phyloP scores from a whole-genome alignment of 805 yeast genomes.

The Kuraishia borneana region DNA sequence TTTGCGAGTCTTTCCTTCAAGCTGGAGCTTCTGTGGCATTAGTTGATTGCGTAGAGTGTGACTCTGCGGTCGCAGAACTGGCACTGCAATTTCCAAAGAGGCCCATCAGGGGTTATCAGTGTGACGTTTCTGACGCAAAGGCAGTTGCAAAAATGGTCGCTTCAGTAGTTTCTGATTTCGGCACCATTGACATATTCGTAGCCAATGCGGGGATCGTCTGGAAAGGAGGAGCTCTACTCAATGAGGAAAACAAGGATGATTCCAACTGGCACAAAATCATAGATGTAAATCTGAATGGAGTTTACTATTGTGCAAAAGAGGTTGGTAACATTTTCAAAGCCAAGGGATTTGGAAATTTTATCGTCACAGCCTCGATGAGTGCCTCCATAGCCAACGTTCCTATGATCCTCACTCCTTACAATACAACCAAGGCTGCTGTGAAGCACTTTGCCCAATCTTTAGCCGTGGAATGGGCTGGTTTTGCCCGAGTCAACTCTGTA shows the following conservation, averaged over 20 bases:
- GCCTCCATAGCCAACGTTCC: constrained; percentile 45
- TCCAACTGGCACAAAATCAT: constrained; percentile 27
- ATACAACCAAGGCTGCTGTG: constrained; percentile 39
- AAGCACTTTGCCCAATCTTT: constrained; percentile 35
- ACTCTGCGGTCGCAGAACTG: constrained; percentile 10
- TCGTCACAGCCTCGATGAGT: constrained; percentile 46
- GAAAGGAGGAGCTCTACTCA: constrained; percentile 21
- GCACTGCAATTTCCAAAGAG: constrained; percentile 13
- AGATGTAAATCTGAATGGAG: constrained; percentile 39
- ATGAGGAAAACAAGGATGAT: constrained; percentile 21
- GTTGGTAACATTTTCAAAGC: constrained; percentile 36
- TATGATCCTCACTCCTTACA: constrained; percentile 38
- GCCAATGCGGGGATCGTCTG: constrained; percentile 30
- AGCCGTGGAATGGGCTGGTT: constrained; percentile 36
- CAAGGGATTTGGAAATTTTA: constrained; percentile 36
- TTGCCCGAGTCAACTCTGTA: constrained; percentile 13
- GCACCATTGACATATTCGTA: constrained; percentile 28
- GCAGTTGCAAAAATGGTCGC: constrained; percentile 20
- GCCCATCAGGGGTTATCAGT: constrained; percentile 9
- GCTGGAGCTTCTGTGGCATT: constrained; percentile 77
- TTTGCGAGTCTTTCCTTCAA: constrained; percentile 75
- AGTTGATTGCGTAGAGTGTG: constrained; percentile 20
- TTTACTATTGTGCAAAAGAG: constrained; percentile 40
- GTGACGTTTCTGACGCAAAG: constrained; percentile 24
- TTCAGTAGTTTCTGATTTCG: constrained; percentile 24